These are phyloP conservation scores for Pseudozyma hubeiensis DNA, from an alignment of 1,284 basidiomycete genomes.

Conservation along the genomic window DNA sequence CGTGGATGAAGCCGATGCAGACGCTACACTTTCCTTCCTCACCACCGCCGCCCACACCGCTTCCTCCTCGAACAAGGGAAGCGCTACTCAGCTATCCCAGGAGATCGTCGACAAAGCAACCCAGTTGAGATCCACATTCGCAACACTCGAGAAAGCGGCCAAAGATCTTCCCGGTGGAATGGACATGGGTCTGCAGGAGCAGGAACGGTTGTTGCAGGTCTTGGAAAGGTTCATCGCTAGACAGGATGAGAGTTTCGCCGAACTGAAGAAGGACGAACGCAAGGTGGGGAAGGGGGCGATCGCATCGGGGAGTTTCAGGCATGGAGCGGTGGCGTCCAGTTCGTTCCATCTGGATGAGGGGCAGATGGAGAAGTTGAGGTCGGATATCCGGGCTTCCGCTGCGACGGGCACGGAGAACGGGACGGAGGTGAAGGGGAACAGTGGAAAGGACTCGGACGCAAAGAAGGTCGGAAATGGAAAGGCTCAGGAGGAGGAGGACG, in stretches of 20 bases:
- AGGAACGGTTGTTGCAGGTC: conserved; percentile 6
- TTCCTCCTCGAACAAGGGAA: conserved; percentile 1
- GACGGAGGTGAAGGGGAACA: neutral
- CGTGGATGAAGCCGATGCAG: conserved; percentile 39
- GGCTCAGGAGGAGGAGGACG: conserved; percentile 12
- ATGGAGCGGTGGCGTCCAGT: conserved; percentile 21
- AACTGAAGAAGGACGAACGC: neutral
- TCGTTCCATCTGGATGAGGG: conserved; percentile 27
- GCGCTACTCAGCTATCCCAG: conserved; percentile 20
- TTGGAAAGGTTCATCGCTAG: conserved; percentile 18
- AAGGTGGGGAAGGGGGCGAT: neutral
- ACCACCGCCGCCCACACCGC: conserved; percentile 6
- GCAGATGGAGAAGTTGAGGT: conserved; percentile 28
- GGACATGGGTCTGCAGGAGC: conserved; percentile 28
- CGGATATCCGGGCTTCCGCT: conserved; percentile 22
- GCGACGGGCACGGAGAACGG: neutral
- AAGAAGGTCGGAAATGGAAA: neutral
- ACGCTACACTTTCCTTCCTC: conserved; percentile 39
- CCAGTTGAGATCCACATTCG: conserved; percentile 15
- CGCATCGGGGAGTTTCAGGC: conserved; percentile 6
- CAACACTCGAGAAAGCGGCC: conserved; percentile 25
- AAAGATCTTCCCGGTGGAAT: conserved; percentile 19
- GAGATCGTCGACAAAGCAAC: conserved; percentile 30
- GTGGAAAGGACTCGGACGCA: neutral
- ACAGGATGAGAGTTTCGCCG: conserved; percentile 5